Evolutionary conservation across 2,329 filamentous ascomycete genomes (phyloP), one percentile per base, ranked within the genome.

Genomic region (Cadophora luteo-olivacea): DNA sequence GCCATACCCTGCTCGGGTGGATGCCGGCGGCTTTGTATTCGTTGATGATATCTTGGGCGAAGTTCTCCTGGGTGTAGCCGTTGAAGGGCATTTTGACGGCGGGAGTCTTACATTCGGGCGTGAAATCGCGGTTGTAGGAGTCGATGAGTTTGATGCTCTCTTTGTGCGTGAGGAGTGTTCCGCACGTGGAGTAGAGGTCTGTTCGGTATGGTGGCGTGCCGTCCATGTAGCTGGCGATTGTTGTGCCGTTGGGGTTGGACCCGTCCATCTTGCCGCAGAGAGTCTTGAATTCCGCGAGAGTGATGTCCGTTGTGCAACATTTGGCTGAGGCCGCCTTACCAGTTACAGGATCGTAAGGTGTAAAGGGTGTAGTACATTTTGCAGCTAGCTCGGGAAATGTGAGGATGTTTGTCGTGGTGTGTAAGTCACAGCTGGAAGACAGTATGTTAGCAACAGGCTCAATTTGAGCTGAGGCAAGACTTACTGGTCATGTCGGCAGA

Each of bases 341-440:
- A 22, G 60, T 62, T 1, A 14, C 60, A 33, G 60, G 60, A 8
- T 62, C 60, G 38, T 33, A 62, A 8, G 60, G 60, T 24, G 45
- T 62, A 41, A 62, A 62, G 32, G 60, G 60, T 4, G 60, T 62
- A 6, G 60, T 62, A 24, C 60, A 62, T 48, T 62, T 62, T 6
- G 60, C 60, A n/a, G 60, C 60, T 14, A 62, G n/a, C 4, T 14
- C 14, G n/a, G 60, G 60, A 16, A 62, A 51, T 4, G 41, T 62
- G 41, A 62, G 45, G 41, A 62, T 62, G 25, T 62, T 62, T 24
- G 60, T 62, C 51, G 60, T 62, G 60, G 60, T 62, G 41, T 62
- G 60, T 32, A 62, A 24, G 16, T 62, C 60, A 25, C 60, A 62
- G 29, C 60, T 62, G 12, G 9, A 45, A 14, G 11, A 45, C 12